Conservation (phyloP, 495 filamentous ascomycete species). For the Lasiosphaeriaceae sp. region DNA sequence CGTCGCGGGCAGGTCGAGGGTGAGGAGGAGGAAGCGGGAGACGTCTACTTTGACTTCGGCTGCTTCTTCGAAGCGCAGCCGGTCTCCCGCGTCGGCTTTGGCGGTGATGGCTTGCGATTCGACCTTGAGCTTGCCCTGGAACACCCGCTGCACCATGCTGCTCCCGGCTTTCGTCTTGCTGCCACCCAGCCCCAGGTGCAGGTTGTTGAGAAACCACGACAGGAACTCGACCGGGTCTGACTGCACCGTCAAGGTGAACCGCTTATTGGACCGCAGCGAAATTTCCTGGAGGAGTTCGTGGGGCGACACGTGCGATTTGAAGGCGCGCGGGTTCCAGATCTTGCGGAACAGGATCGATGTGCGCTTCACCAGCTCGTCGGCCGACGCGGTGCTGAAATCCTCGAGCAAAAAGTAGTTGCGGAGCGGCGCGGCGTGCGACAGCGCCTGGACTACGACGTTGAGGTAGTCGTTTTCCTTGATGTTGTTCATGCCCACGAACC, state of each 20-base stretch:
- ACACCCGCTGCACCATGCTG: constrained; percentile 82
- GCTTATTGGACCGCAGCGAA: constrained; percentile 81
- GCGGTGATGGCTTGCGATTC: constrained; percentile 95
- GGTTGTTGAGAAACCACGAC: constrained; percentile 94
- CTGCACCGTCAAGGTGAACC: constrained; percentile 85
- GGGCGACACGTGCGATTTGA: constrained; percentile 94
- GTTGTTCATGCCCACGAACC: constrained; percentile 99
- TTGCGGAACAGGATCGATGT: constrained; percentile 91
- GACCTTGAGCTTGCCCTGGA: constrained; percentile 87
- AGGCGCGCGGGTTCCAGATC: constrained; percentile 96
- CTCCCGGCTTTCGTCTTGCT: constrained; percentile 78
- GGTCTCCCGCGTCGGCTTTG: constrained; percentile 80
- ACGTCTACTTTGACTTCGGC: constrained; percentile 71
- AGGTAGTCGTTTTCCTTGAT: constrained; percentile 99
- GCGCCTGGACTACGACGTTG: constrained; percentile 91
- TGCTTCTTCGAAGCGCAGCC: constrained; percentile 90
- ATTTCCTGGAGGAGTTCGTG: constrained; percentile 97
- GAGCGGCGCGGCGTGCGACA: constrained; percentile 85
- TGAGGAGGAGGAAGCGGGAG: constrained; percentile 81
- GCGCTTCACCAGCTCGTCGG: constrained; percentile 60
- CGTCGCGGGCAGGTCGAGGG: constrained; percentile 85
- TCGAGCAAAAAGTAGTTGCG: constrained; percentile 93
- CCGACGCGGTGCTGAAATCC: constrained; percentile 51
- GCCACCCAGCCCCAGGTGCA: constrained; percentile 88
- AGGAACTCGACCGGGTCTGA: constrained; percentile 96